These are phyloP conservation scores for Noccaea bulbosa DNA, from an alignment of 345 rosid genomes.

Conservation along the genomic window DNA sequence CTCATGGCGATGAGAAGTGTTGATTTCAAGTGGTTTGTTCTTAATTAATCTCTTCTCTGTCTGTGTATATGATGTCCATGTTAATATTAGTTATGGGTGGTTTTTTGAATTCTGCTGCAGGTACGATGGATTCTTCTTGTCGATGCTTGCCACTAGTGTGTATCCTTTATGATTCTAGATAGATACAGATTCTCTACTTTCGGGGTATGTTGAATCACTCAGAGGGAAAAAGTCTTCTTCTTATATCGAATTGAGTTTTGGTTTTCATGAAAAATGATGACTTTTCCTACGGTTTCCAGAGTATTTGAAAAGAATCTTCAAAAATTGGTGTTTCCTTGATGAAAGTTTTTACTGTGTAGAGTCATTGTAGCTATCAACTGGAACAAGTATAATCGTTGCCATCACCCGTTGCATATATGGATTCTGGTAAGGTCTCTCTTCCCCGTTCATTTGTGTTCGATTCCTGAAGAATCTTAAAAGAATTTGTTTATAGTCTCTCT, in stretches of 20 bases:
- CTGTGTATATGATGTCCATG: neutral
- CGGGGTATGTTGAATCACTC: neutral
- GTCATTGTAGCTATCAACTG: conserved; percentile 77
- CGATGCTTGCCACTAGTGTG: conserved; percentile 91
- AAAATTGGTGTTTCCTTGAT: conserved; percentile 19
- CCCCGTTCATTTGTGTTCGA: neutral
- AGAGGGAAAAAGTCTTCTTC: neutral
- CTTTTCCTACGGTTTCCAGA: neutral
- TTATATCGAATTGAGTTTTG: neutral
- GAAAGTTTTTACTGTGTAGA: conserved; percentile 40
- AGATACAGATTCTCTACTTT: neutral
- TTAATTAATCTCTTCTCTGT: neutral
- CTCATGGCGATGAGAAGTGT: conserved; percentile 78
- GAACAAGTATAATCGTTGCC: conserved; percentile 72
- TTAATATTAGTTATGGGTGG: neutral
- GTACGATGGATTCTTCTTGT: conserved; percentile 95
- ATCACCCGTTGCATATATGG: conserved; percentile 87
- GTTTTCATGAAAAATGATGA: neutral
- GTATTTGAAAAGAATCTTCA: neutral
- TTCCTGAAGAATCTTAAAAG: neutral
- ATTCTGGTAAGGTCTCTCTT: conserved; percentile 66
- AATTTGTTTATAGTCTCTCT: neutral
- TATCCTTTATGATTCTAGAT: conserved; percentile 54
- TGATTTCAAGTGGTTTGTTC: conserved; percentile 82
- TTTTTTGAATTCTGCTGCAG: conserved; percentile 44